Conservation (phyloP, 306 rosid genomes). For the Ormosia emarginata region DNA sequence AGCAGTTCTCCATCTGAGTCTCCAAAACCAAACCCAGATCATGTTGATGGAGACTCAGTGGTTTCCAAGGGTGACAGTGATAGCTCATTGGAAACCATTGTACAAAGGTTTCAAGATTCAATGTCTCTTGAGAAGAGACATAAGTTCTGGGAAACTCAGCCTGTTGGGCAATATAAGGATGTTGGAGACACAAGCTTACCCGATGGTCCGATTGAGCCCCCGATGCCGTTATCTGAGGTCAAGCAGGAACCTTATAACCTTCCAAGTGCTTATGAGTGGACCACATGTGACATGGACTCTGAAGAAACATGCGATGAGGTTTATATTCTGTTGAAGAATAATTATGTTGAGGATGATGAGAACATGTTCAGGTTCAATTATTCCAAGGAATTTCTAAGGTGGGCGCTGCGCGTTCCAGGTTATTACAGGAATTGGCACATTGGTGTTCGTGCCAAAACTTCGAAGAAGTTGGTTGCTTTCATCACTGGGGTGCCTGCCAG, state of each 20-base stretch:
- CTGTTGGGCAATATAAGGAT: constrained; percentile 83
- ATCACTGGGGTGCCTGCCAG: constrained; percentile 88
- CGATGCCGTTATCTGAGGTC: constrained; percentile 63
- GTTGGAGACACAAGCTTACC: constrained; percentile 48
- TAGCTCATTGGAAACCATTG: constrained; percentile 50
- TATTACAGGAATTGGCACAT: constrained; percentile 71
- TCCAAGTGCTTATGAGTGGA: constrained; percentile 46
- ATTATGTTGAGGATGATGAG: constrained; percentile 66
- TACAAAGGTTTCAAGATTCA: constrained; percentile 59
- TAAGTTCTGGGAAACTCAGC: constrained; percentile 47
- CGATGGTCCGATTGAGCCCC: constrained; percentile 67
- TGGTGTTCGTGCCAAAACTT: constrained; percentile 66
- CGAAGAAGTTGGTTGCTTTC: constrained; percentile 40
- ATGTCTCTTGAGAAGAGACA: constrained; percentile 56
- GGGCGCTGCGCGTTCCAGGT: constrained; percentile 76
- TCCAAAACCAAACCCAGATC: constrained; percentile 27
- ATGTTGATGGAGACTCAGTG: background rate
- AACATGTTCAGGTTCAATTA: constrained; percentile 67
- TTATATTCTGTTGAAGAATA: constrained; percentile 38
- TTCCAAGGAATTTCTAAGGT: constrained; percentile 68
- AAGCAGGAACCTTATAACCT: constrained; percentile 83
- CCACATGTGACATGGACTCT: constrained; percentile 31
- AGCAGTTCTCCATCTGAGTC: constrained; percentile 19
- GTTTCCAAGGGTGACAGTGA: background rate
- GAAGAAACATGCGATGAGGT: constrained; percentile 30